Evolutionary conservation across 2,329 filamentous ascomycete species (phyloP).

Genomic region (Alternaria brassicicola): DNA sequence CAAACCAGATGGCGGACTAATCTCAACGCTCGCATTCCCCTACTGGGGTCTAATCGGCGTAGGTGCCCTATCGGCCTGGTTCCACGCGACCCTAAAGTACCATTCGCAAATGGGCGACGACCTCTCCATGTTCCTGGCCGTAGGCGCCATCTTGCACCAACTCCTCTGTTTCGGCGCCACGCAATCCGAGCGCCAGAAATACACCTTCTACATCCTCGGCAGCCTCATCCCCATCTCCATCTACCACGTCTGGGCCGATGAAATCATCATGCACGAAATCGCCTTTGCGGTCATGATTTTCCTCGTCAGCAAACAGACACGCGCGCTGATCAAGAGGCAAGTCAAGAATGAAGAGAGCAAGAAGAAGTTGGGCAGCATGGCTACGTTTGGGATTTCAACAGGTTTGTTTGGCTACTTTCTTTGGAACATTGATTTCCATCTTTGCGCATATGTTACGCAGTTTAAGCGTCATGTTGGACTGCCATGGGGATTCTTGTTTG

Average conservation of each 20-base stretch:
- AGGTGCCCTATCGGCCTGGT: slow-evolving; percentile 51
- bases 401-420: slow-evolving; percentile 59
- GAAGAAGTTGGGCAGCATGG: slow-evolving; percentile 33
- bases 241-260: slow-evolving; percentile 48
- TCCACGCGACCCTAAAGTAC: slow-evolving; percentile 54
- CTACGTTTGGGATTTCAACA: slow-evolving; percentile 46
- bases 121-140: slow-evolving; percentile 63
- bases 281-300: slow-evolving; percentile 52
- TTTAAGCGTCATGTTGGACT: slow-evolving; percentile 57
- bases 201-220: slow-evolving; percentile 36
- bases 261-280: slow-evolving; percentile 49
- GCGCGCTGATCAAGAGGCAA: slow-evolving; percentile 35
- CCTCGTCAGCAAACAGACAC: slow-evolving; percentile 42
- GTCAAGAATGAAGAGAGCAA: slow-evolving; percentile 30
- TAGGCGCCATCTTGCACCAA: slow-evolving; percentile 60
- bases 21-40: slow-evolving; percentile 45
- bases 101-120: slow-evolving; percentile 61
- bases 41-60: slow-evolving; percentile 54
- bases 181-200: slow-evolving; percentile 27
- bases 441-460: slow-evolving; percentile 57
- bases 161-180: slow-evolving; percentile 52
- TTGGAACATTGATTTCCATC: slow-evolving; percentile 64
- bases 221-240: slow-evolving; percentile 42
- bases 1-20: slow-evolving; percentile 35
- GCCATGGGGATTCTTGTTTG: slow-evolving; percentile 62